These are phyloP conservation scores for Zymoseptoria pseudotritici DNA, from an alignment of 2,329 filamentous ascomycete genomes.

Conservation along the genomic window DNA sequence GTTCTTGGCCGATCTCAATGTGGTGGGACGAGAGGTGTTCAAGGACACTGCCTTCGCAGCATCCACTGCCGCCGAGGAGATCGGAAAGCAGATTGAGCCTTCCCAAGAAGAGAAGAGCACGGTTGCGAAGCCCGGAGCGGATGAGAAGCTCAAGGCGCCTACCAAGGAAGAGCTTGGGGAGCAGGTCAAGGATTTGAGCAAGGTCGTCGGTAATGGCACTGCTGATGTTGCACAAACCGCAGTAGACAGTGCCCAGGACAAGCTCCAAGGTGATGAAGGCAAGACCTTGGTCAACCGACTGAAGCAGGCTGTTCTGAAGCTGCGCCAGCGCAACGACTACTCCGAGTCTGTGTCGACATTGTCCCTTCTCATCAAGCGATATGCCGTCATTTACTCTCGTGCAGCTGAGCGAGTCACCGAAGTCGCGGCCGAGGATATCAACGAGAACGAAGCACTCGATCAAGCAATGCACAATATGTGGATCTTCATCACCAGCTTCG, in stretches of 20 bases:
- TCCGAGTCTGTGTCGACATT: slow-evolving; percentile 77
- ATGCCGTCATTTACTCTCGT: slow-evolving; percentile 69
- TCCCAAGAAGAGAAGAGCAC: slow-evolving; percentile 52
- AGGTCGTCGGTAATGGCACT: slow-evolving; percentile 40
- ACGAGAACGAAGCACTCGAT: slow-evolving; percentile 67
- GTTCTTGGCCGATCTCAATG: slow-evolving; percentile 72
- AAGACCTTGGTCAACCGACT: slow-evolving; percentile 67
- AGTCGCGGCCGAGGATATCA: slow-evolving; percentile 61
- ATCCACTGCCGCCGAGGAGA: slow-evolving; percentile 66
- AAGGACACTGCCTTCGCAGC: slow-evolving; percentile 76
- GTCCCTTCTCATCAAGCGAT: slow-evolving; percentile 66
- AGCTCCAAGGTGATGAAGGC: slow-evolving; percentile 64
- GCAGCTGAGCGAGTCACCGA: slow-evolving; percentile 60
- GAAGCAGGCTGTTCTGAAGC: slow-evolving; percentile 65
- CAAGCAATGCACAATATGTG: slow-evolving; percentile 73
- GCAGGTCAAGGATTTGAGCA: slow-evolving; percentile 38
- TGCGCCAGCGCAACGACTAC: slow-evolving; percentile 74
- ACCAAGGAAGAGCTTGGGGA: slow-evolving; percentile 54
- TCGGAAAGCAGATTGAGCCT: slow-evolving; percentile 66
- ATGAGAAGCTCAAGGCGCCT: slow-evolving; percentile 45
- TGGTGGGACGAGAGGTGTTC: slow-evolving; percentile 75
- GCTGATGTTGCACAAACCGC: slow-evolving; percentile 50
- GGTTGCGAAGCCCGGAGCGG: slow-evolving; percentile 45
- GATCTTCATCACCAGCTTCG: slow-evolving; percentile 72
- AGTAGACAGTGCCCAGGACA: slow-evolving; percentile 63